Base-by-base conservation (phyloP, 768 basidiomycete genomes). In the Suillus subalutaceus region DNA sequence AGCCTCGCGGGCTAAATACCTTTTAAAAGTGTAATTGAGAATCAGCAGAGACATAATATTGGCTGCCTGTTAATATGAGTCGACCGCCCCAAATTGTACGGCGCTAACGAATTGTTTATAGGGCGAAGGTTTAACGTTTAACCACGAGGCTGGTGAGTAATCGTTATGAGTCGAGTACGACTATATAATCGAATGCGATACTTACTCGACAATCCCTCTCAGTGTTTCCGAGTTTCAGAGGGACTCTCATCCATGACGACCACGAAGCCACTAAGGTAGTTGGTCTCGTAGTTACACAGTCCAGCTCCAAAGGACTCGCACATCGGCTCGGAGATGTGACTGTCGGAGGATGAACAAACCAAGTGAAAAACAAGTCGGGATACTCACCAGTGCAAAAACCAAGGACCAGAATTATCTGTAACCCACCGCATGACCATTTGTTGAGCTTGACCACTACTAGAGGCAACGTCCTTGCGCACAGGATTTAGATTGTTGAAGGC, bases 401-500 rank as follows among this genome's bases (percentile, higher is more conserved):
- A 88, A 12, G 85, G 82, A 7, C 90, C 90, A 1, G 88, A 78
- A 72, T 90, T 90, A 68, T 90, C 85, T 32, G 32, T 32, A 32
- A 32, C 32, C 32, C 32, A 32, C 32, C 88, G 83, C 41, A 90
- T 76, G 12, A 83, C 80, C 55, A 84, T 81, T 71, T 82, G 73
- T 77, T 84, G 69, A 26, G 69, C 84, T 26, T 63, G 65, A 58
- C 65, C 71, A 10, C 75, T 73, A 38, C 69, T 53, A 9, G 72
- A 72, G 16, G 61, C 66, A 2, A 73, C 72, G 32, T 81, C 80
- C 23, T 2, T 32, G 32, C 32, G 32, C 32, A 32, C 32, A 32
- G 32, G 32, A 32, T 32, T 32, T 32, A 66, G 40, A 61, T 75
- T 80, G 72, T 82, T 82, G 53, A 72, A 72, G 9, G 62, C 35